Percentiles rank a stretch among this genome's conserved stretches.
Conservation (phyloP, 192 early-diverging fungal species). For the Backusella australiensis region DNA sequence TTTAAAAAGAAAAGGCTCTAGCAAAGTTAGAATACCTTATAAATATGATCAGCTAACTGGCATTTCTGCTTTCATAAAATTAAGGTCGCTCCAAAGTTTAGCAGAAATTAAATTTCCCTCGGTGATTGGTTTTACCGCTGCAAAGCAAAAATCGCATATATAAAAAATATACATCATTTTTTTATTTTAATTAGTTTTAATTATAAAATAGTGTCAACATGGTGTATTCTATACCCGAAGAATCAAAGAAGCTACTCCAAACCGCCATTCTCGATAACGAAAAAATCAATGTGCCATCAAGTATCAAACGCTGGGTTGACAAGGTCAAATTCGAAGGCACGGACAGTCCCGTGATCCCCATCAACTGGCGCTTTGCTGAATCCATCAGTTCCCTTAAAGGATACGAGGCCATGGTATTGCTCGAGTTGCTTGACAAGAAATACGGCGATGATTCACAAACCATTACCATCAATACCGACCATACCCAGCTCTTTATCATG, state of each 20-base stretch:
- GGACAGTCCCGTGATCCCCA: neutral
- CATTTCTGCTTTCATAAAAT: too few species aligned
- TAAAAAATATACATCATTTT: neutral
- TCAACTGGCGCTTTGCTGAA: neutral
- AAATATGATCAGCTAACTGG: too few species aligned
- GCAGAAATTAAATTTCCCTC: neutral
- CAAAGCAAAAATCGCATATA: neutral
- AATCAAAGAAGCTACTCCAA: neutral
- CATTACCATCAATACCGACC: constrained; percentile 11
- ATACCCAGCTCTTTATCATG: neutral
- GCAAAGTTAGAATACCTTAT: too few species aligned
- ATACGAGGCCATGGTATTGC: neutral
- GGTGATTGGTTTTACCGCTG: neutral
- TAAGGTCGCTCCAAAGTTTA: too few species aligned
- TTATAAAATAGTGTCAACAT: neutral
- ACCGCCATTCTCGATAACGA: neutral
- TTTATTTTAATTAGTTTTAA: neutral
- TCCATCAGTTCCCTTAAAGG: neutral
- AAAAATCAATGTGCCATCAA: neutral
- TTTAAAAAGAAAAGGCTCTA: too few species aligned
- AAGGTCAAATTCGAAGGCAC: neutral
- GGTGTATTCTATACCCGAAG: neutral
- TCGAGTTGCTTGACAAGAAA: neutral
- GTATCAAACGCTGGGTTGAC: neutral
- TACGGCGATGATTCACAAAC: neutral